Conservation (phyloP, 148 eudicot species). For the Rhododendron williamsianum region DNA sequence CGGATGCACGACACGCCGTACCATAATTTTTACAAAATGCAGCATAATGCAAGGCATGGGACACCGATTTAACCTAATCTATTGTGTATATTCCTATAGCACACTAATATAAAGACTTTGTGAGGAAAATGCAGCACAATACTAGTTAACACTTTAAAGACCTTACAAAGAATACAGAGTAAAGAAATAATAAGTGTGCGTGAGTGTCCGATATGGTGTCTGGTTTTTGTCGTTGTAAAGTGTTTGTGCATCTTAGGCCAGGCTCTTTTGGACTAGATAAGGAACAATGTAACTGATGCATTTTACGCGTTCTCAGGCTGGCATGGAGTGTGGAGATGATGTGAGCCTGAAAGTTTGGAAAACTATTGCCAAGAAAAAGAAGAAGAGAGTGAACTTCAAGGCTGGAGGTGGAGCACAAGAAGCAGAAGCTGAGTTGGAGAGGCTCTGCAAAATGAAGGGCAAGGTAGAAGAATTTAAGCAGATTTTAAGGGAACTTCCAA, state of each 20-base stretch:
- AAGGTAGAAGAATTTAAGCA: constrained; percentile 50
- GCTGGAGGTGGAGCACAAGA: constrained; percentile 21
- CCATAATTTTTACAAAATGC: not conserved
- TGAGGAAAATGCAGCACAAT: not conserved
- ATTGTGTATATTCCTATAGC: not conserved
- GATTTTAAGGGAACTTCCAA: constrained; percentile 32
- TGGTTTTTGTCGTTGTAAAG: not conserved
- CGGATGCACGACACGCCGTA: not conserved
- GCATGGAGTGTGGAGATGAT: constrained; percentile 41
- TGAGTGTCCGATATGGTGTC: not conserved
- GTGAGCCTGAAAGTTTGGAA: constrained; percentile 47
- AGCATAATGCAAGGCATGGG: not conserved
- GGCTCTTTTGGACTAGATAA: not conserved
- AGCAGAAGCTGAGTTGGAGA: constrained; percentile 59
- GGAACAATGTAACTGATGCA: not conserved
- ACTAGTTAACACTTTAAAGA: not conserved
- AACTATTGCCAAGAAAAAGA: constrained; percentile 30
- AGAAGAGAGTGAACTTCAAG: constrained; percentile 27
- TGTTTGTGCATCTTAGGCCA: not conserved
- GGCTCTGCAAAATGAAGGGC: constrained; percentile 45
- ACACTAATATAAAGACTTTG: not conserved
- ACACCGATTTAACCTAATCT: not conserved
- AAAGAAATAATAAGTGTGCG: not conserved
- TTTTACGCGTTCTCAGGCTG: constrained; percentile 21
- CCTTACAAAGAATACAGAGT: not conserved